phyloP scores from a whole-genome alignment of 2,329 filamentous ascomycete genomes.

The Diaporthe amygdali region DNA sequence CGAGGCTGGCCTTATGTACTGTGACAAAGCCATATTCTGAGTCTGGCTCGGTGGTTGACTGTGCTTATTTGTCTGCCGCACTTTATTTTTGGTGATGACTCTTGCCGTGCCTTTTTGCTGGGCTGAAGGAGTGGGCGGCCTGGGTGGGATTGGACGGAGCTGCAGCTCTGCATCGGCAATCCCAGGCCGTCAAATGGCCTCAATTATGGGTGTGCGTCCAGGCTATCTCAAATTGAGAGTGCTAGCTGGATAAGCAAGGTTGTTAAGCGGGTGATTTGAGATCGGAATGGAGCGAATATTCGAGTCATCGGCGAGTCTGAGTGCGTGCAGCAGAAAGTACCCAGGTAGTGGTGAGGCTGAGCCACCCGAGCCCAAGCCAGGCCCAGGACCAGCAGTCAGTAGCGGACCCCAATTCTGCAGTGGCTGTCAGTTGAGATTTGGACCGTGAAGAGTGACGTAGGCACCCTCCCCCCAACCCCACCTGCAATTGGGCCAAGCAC shows the following conservation, averaged over 20 bases:
- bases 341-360: not conserved
- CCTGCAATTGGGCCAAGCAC: not conserved
- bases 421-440: not conserved
- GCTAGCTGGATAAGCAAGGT: not conserved
- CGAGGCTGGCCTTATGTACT: constrained; percentile 6
- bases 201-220: not conserved
- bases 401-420: no score
- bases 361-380: not conserved
- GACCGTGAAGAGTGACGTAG: constrained; percentile 8
- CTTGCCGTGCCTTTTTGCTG: not conserved
- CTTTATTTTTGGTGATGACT: constrained; percentile 7
- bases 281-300: not conserved
- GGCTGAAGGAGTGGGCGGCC: not conserved
- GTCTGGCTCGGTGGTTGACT: not conserved
- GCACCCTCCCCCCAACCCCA: not conserved
- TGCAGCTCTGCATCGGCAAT: not conserved
- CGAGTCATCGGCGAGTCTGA: not conserved
- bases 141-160: not conserved
- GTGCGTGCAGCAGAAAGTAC: not conserved
- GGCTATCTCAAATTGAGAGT: not conserved
- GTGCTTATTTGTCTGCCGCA: not conserved
- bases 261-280: not conserved
- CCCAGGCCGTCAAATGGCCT: not conserved
- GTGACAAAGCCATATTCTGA: not conserved
- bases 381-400: no score